phyloP scores from a whole-genome alignment of 345 rosid genomes.

The Eucalyptus pauciflora region DNA sequence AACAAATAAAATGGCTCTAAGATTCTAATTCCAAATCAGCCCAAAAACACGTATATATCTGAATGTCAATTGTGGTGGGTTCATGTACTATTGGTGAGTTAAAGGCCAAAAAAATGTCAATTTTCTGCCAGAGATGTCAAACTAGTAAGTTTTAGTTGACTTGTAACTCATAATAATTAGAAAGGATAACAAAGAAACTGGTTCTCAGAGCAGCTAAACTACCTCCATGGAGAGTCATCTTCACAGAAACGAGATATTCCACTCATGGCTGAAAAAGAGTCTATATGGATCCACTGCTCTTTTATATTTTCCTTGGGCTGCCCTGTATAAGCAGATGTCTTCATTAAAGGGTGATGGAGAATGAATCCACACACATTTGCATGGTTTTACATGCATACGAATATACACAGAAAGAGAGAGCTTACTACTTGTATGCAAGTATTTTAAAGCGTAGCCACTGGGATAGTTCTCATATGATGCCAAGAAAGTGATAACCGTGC shows the following conservation, averaged over 20 bases:
- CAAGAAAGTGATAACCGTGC: conserved; percentile 58
- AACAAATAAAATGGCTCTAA: not conserved
- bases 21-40: not conserved
- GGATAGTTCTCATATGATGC: conserved; percentile 92
- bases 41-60: not conserved
- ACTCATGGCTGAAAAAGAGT: conserved; percentile 87
- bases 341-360: not conserved
- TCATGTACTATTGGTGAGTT: not conserved
- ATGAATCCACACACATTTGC: not conserved
- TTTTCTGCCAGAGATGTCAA: not conserved
- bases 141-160: not conserved
- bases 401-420: not conserved
- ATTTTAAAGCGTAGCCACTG: conserved; percentile 74
- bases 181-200: not conserved
- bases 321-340: conserved; percentile 18
- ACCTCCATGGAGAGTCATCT: conserved; percentile 81
- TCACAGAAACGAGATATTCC: conserved; percentile 95
- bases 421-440: conserved; percentile 74
- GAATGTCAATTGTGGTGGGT: not conserved
- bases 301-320: conserved; percentile 15
- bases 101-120: not conserved
- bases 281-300: conserved; percentile 74
- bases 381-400: not conserved
- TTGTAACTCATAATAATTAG: not conserved
- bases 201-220: not conserved